Conservation (phyloP, 192 early-diverging fungal species). For the Phlyctochytrium planicorne region DNA sequence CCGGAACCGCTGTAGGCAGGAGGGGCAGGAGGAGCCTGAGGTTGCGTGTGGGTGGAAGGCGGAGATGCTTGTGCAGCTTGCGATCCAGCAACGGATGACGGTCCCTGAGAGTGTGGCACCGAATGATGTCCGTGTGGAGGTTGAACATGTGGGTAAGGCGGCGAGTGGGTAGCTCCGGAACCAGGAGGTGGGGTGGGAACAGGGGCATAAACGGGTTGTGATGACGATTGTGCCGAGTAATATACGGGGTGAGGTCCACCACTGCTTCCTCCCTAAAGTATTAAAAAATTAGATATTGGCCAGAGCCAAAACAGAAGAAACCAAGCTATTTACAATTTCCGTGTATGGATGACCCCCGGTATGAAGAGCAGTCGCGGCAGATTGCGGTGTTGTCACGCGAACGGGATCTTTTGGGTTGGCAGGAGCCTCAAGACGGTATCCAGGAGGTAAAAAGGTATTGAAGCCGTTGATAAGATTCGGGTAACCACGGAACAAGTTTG, state of each 20-base stretch:
- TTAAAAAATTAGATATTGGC: no score
- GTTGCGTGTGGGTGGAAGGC: constrained; percentile 1
- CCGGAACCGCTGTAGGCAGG: no score
- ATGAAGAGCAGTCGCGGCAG: neutral
- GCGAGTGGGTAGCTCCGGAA: neutral
- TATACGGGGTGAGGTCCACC: neutral
- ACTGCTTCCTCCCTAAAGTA: no score
- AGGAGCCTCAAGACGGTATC: constrained; percentile 92
- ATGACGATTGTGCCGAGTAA: neutral
- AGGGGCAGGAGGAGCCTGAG: no score
- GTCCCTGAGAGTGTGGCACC: neutral
- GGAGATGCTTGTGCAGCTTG: neutral
- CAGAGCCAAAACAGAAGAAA: no score
- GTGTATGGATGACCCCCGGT: neutral
- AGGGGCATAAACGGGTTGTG: neutral
- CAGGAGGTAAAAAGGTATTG: constrained; percentile 98
- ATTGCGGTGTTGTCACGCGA: constrained; percentile 55
- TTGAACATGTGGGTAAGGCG: neutral
- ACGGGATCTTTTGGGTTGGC: constrained; percentile 78
- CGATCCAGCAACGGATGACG: neutral
- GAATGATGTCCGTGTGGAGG: neutral
- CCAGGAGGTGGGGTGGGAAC: neutral
- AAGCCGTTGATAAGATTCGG: constrained; percentile 92
- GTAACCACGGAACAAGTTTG: constrained; percentile 88
- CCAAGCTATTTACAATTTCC: no score